Percentiles rank a stretch among this genome's conserved stretches.
These are phyloP conservation scores for Neonectria hederae DNA, from an alignment of 2,329 filamentous ascomycete genomes.

Conservation along the genomic window DNA sequence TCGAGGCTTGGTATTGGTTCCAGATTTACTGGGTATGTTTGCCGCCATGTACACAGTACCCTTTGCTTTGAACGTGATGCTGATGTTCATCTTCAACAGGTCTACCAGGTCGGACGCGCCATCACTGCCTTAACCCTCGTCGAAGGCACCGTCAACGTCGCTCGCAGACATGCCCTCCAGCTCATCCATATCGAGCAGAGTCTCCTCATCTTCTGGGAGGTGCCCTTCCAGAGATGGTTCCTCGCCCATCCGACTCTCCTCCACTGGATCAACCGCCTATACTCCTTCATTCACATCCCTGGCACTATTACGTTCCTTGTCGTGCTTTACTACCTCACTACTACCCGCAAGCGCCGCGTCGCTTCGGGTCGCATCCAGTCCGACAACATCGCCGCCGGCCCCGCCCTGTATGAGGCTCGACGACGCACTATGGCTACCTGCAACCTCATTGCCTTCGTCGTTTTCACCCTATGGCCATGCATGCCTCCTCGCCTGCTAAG, in stretches of 20 bases:
- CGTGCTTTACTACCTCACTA: constrained; percentile 76
- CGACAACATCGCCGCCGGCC: constrained; percentile 50
- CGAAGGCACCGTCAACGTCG: constrained; percentile 73
- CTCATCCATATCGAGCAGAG: constrained; percentile 72
- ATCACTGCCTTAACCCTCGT: constrained; percentile 75
- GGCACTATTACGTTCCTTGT: constrained; percentile 75
- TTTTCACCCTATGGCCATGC: constrained; percentile 71
- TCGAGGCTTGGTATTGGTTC: constrained; percentile 81
- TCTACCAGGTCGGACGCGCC: constrained; percentile 78
- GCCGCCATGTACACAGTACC: not conserved
- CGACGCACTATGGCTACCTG: constrained; percentile 70
- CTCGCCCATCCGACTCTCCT: constrained; percentile 63
- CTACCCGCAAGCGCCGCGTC: constrained; percentile 62
- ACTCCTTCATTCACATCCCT: constrained; percentile 82
- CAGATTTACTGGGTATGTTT: constrained; percentile 78
- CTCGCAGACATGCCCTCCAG: constrained; percentile 73
- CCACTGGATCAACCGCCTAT: constrained; percentile 76
- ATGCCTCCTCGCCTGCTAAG: constrained; percentile 71
- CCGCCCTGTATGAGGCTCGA: constrained; percentile 62
- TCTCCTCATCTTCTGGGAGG: constrained; percentile 72
- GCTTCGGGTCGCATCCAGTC: constrained; percentile 39
- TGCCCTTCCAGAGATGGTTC: constrained; percentile 66
- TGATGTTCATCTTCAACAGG: constrained; percentile 53
- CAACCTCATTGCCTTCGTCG: constrained; percentile 68
- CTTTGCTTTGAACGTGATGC: not conserved